Conservation (phyloP, 345 rosid genomes). For the Eucalyptus tenuipes region DNA sequence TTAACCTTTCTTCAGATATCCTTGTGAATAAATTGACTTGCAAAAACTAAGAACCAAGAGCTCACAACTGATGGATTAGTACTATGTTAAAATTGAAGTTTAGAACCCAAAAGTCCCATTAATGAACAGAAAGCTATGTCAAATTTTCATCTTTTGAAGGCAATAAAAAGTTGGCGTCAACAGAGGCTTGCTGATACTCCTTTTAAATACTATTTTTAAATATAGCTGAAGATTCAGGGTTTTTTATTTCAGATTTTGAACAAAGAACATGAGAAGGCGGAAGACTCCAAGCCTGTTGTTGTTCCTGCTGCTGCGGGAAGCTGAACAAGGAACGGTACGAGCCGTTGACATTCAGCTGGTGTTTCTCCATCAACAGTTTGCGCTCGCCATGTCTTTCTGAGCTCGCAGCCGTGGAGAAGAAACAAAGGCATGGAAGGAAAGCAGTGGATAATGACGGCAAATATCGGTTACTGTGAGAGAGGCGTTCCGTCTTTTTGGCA, state of each 20-base stretch:
- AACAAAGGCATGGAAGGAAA: not conserved
- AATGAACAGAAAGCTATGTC: not conserved
- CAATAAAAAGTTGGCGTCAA: not conserved
- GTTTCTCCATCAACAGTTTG: not conserved
- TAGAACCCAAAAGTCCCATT: not conserved
- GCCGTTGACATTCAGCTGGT: not conserved
- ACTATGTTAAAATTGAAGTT: not conserved
- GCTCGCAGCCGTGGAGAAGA: not conserved
- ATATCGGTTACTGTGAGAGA: not conserved
- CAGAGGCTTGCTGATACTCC: not conserved
- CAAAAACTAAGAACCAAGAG: not conserved
- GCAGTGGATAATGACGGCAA: not conserved
- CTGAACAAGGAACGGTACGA: slow-evolving; percentile 1
- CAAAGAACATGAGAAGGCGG: slow-evolving; percentile 89
- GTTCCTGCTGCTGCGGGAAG: slow-evolving; percentile 33
- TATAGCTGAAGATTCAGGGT: not conserved
- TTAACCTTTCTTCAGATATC: not conserved
- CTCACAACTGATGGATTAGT: not conserved
- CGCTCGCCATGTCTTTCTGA: not conserved
- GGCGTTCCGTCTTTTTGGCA: not conserved
- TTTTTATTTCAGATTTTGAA: slow-evolving; percentile 47
- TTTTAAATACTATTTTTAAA: not conserved
- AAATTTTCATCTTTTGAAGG: not conserved
- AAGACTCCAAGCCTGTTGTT: slow-evolving; percentile 64
- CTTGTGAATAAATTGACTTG: not conserved